Evolutionary conservation across 176 grass and related monocot species (phyloP).

Genomic region (Tillandsia leiboldiana): DNA sequence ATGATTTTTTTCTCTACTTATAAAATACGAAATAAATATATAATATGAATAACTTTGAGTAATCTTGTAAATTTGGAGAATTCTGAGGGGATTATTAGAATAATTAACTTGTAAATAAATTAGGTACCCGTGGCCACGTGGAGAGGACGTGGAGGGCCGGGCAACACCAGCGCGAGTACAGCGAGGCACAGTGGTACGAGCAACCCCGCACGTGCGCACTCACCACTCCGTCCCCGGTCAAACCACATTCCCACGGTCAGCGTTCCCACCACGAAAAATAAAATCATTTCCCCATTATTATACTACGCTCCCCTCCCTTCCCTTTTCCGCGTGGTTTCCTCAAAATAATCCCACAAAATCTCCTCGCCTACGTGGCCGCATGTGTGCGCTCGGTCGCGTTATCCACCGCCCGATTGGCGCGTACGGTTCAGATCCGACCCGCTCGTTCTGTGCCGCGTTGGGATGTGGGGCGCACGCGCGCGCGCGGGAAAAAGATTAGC

Average conservation of each 20-base stretch:
- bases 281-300: too few relatives aligned
- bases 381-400: too few relatives aligned
- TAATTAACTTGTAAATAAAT: neutral
- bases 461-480: neutral
- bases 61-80: neutral
- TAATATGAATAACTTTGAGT: neutral
- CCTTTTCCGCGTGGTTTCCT: too few relatives aligned
- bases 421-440: neutral
- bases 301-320: too few relatives aligned
- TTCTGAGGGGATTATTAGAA: neutral
- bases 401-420: neutral
- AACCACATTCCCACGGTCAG: too few relatives aligned
- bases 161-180: neutral
- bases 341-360: too few relatives aligned
- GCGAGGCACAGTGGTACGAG: constrained; percentile 1
- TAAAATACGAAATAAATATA: too few relatives aligned
- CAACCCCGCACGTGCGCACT: neutral
- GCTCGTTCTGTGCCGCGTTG: neutral
- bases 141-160: neutral
- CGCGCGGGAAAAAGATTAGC: neutral
- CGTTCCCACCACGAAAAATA: too few relatives aligned
- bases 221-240: neutral
- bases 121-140: neutral
- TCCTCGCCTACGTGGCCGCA: too few relatives aligned
- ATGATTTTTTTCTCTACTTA: too few relatives aligned